These are phyloP conservation scores for Aspergillus melleus DNA, from an alignment of 2,329 filamentous ascomycete species.

Conservation along the genomic window DNA sequence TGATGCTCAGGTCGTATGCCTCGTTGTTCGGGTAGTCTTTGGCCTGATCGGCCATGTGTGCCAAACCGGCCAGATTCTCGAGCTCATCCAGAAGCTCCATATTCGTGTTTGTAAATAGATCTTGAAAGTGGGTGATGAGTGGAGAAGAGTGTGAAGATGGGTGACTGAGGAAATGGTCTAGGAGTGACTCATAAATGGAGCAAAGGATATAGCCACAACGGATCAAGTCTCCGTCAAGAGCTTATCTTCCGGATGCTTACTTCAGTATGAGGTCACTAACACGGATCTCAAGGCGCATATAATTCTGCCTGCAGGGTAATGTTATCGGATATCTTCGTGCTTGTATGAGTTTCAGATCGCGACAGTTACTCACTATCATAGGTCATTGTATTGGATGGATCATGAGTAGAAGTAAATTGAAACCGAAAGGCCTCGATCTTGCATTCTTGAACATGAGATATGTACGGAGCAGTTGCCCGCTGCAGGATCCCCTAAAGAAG, in stretches of 20 bases:
- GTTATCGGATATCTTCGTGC: too few relatives aligned
- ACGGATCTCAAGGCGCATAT: not conserved
- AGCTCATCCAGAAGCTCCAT: not conserved
- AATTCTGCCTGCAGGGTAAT: too few relatives aligned
- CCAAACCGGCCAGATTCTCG: not conserved
- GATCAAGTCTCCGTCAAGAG: too few relatives aligned
- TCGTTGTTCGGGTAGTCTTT: not conserved
- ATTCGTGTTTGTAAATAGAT: not conserved
- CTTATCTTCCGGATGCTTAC: not conserved
- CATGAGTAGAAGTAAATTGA: too few relatives aligned
- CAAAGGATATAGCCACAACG: not conserved
- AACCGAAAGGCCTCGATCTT: too few relatives aligned
- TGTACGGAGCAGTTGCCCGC: too few relatives aligned
- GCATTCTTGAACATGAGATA: too few relatives aligned
- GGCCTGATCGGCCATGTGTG: not conserved
- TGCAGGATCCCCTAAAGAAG: too few relatives aligned
- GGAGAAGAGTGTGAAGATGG: not conserved
- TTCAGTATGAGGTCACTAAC: not conserved
- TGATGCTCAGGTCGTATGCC: not conserved
- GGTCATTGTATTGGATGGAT: too few relatives aligned
- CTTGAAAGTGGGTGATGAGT: not conserved
- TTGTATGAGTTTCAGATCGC: too few relatives aligned
- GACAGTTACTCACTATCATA: too few relatives aligned
- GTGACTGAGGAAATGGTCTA: not conserved
- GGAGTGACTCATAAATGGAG: not conserved